Evolutionary conservation across 371 early-diverging fungal genomes (phyloP), one percentile per base, ranked within the genome.

Genomic region (Chytridiales sp.): DNA sequence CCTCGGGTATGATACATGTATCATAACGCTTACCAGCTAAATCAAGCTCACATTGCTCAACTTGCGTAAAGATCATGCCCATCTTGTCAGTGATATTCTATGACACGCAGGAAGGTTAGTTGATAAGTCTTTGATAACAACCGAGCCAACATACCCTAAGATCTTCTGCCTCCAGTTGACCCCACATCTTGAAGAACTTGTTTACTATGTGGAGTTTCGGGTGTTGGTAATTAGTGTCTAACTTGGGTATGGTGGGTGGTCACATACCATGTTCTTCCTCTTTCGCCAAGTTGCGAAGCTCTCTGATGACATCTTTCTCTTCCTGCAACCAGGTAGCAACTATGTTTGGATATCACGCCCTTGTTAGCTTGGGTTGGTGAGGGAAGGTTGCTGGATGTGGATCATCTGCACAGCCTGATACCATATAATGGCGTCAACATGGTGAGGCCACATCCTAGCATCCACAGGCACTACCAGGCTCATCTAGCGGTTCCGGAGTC

Each of bases 271-370:
- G 47, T 0, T 35, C 30, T 39, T 56, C 38, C 61, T 47, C 49
- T 35, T 56, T 53, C 0, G 56, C 54, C 15, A 66, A 22, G 27
- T 32, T 27, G 4, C 51, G 32, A 9, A 50, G 29, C 30, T 46
- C 56, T 52, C 54, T 60, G 31, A 55, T 31, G 8, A 56, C 61
- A n/a, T 59, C 66, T 55, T 66, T 66, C 39, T 65, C 61, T 29
- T 66, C 66, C 19, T 49, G 47, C 0, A 66, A n/a, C 60, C 64
- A 63, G 17, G 47, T 30, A n/a, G n/a, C n/a, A n/a, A n/a, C n/a
- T n/a, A n/a, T n/a, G n/a, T n/a, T n/a, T n/a, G n/a, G n/a, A n/a
- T n/a, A n/a, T n/a, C n/a, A n/a, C n/a, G n/a, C n/a, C n/a, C n/a
- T n/a, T n/a, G n/a, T n/a, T n/a, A n/a, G n/a, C n/a, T n/a, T n/a